Evolutionary conservation across 2,329 filamentous ascomycete genomes (phyloP).

Genomic region (Drechslerella dactyloides): DNA sequence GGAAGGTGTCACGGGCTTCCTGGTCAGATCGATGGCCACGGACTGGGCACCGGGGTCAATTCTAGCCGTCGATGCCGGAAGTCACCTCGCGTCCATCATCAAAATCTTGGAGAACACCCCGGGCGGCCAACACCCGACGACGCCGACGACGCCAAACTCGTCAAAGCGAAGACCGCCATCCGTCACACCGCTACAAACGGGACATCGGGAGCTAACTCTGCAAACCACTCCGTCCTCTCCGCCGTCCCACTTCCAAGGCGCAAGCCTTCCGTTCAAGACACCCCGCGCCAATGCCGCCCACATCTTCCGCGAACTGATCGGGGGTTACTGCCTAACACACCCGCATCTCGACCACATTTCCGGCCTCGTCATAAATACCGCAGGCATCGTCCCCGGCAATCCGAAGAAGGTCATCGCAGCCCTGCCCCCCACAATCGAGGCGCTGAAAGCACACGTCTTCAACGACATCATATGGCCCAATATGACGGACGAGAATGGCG

Average conservation of each 20-base stretch:
- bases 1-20: conserved; percentile 84
- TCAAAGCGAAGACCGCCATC: conserved; percentile 29
- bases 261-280: conserved; percentile 71
- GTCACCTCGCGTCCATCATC: conserved; percentile 84
- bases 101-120: conserved; percentile 71
- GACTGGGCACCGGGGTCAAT: conserved; percentile 83
- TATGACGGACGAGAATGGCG: conserved; percentile 91
- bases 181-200: conserved; percentile 4
- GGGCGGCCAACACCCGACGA: conserved; percentile 56
- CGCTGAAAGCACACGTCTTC: conserved; percentile 93
- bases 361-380: conserved; percentile 91
- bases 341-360: conserved; percentile 95
- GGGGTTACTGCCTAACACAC: conserved; percentile 91
- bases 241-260: conserved; percentile 64
- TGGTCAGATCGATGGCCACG: conserved; percentile 80
- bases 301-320: conserved; percentile 78
- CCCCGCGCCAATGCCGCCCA: conserved; percentile 79
- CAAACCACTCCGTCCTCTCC: conserved; percentile 18
- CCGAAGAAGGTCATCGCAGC: conserved; percentile 82
- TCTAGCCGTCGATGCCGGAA: conserved; percentile 91
- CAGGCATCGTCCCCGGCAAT: conserved; percentile 76
- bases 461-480: conserved; percentile 99
- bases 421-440: conserved; percentile 84
- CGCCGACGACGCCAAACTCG: conserved; percentile 49
- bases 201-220: conserved; percentile 16